phyloP scores from a whole-genome alignment of 805 yeast species.

The Hanseniaspora meyeri region DNA sequence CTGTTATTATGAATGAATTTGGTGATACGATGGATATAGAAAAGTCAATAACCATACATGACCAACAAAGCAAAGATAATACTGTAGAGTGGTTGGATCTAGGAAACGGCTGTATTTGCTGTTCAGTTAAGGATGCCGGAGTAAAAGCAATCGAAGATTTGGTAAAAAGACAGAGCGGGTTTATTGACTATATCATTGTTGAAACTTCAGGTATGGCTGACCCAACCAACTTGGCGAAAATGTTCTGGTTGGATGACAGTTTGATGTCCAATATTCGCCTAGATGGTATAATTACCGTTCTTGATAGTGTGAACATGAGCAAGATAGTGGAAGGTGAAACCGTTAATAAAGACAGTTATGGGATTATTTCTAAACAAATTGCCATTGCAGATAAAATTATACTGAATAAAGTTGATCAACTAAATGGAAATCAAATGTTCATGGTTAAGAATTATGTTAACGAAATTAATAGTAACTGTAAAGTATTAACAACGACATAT shows the following conservation, averaged over 20 bases:
- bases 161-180: conserved; percentile 54
- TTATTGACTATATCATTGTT: conserved; percentile 77
- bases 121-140: conserved; percentile 91
- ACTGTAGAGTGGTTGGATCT: conserved; percentile 92
- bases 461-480: conserved; percentile 56
- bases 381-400: conserved; percentile 79
- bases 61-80: conserved; percentile 31
- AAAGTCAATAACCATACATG: conserved; percentile 61
- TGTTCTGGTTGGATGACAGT: conserved; percentile 96
- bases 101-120: conserved; percentile 93
- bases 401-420: conserved; percentile 63
- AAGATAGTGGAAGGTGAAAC: conserved; percentile 52
- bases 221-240: conserved; percentile 91
- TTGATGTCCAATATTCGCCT: conserved; percentile 71
- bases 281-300: conserved; percentile 82
- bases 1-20: conserved; percentile 84
- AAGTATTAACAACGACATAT: conserved; percentile 51
- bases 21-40: conserved; percentile 87
- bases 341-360: conserved; percentile 27
- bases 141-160: conserved; percentile 86
- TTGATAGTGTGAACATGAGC: conserved; percentile 60
- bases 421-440: conserved; percentile 28
- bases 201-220: conserved; percentile 97
- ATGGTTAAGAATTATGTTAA: conserved; percentile 29
- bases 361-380: conserved; percentile 81